phyloP scores from a whole-genome alignment of 768 basidiomycete genomes.

The Pleurotus tuoliensis region DNA sequence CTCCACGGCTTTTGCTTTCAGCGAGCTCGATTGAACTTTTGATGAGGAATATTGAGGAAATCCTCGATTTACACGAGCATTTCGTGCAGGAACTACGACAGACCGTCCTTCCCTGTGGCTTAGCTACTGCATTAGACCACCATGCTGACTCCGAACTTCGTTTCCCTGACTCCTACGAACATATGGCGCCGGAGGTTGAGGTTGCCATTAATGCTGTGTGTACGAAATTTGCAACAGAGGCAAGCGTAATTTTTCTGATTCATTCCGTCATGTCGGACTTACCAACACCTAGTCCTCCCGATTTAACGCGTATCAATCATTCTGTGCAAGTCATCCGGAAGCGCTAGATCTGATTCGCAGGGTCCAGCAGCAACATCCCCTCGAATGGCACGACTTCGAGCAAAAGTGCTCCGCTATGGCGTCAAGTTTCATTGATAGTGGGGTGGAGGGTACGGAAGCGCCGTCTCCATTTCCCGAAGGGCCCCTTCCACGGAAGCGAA shows the following conservation, averaged over 20 bases:
- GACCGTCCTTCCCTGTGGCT: constrained; percentile 49
- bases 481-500: constrained; percentile 30
- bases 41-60: constrained; percentile 63
- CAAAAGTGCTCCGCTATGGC: constrained; percentile 63
- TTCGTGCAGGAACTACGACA: constrained; percentile 54
- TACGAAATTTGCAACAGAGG: constrained; percentile 56
- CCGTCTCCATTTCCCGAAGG: constrained; percentile 1
- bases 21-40: constrained; percentile 54
- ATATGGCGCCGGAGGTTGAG: constrained; percentile 30
- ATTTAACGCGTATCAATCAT: constrained; percentile 79
- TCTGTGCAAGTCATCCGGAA: constrained; percentile 84
- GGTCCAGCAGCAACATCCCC: constrained; percentile 54
- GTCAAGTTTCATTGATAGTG: constrained; percentile 26
- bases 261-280: background rate
- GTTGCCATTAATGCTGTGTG: constrained; percentile 47
- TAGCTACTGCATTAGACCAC: constrained; percentile 29
- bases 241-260: constrained; percentile 21
- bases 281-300: constrained; percentile 49
- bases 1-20: constrained; percentile 49
- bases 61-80: constrained; percentile 65
- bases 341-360: constrained; percentile 73
- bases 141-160: constrained; percentile 7
- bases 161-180: constrained; percentile 1
- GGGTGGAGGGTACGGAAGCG: background rate
- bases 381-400: constrained; percentile 85